Conservation (phyloP, 148 eudicot genomes). For the Simmondsia chinensis region DNA sequence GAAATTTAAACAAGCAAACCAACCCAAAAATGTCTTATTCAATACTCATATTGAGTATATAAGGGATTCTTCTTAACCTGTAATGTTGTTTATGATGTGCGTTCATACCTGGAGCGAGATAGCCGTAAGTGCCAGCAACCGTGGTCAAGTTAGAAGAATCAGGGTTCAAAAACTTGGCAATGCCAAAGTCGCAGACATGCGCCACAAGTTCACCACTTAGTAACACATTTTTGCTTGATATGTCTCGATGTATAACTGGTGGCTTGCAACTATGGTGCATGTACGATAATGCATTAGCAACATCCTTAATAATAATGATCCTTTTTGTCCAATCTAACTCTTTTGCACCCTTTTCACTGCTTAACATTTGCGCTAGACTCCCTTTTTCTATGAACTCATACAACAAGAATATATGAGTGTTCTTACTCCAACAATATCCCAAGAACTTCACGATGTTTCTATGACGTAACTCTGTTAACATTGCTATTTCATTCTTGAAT, state of each 20-base stretch:
- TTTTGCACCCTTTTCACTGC: slow-evolving; percentile 1
- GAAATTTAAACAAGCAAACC: too few relatives aligned
- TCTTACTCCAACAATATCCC: slow-evolving; percentile 14
- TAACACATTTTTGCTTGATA: slow-evolving; percentile 22
- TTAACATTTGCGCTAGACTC: slow-evolving; percentile 9
- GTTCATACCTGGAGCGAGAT: slow-evolving; percentile 25
- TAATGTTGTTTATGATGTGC: too few relatives aligned
- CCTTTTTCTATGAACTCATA: slow-evolving; percentile 21
- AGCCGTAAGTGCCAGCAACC: slow-evolving; percentile 23
- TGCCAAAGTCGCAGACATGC: slow-evolving; percentile 21
- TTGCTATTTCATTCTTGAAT: slow-evolving; percentile 19
- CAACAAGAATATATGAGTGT: slow-evolving; percentile 11
- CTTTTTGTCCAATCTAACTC: slow-evolving; percentile 21
- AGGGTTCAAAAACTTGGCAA: slow-evolving; percentile 14
- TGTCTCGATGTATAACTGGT: slow-evolving; percentile 22
- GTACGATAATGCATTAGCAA: slow-evolving; percentile 23
- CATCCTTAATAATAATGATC: slow-evolving; percentile 11
- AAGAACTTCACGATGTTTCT: slow-evolving; percentile 22
- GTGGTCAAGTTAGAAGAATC: slow-evolving; percentile 17
- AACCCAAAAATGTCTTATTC: background rate
- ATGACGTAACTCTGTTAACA: slow-evolving; percentile 18
- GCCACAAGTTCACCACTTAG: slow-evolving; percentile 12
- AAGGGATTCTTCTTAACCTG: background rate
- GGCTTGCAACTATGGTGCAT: slow-evolving; percentile 22
- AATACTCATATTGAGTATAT: too few relatives aligned